phyloP scores from a whole-genome alignment of 2,329 filamentous ascomycete genomes.

The Aspergillus persii region DNA sequence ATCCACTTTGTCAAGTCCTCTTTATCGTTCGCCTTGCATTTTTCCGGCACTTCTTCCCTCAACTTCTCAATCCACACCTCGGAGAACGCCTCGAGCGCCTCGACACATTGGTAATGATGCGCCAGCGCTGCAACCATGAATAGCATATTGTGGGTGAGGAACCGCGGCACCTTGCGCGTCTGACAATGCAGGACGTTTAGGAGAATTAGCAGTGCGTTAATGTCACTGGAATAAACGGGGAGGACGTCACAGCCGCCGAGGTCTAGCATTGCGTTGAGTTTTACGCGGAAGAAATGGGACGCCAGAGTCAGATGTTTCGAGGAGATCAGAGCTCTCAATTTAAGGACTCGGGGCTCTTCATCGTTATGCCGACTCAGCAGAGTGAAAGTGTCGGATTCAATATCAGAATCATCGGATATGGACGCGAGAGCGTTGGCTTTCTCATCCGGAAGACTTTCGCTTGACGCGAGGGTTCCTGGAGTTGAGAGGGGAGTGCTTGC shows the following conservation, averaged over 20 bases:
- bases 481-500: no score
- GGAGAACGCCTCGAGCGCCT: conserved; percentile 44
- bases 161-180: conserved; percentile 39
- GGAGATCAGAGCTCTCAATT: conserved; percentile 4
- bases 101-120: conserved; percentile 44
- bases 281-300: neutral
- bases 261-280: neutral
- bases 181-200: conserved; percentile 49
- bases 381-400: no score
- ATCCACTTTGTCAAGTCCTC: conserved; percentile 19
- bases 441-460: no score
- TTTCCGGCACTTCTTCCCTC: neutral
- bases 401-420: no score
- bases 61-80: conserved; percentile 42
- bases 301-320: conserved; percentile 8
- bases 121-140: conserved; percentile 46
- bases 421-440: no score
- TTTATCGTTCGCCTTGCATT: neutral
- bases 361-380: neutral
- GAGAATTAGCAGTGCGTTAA: conserved; percentile 41
- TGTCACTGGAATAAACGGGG: conserved; percentile 18
- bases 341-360: neutral
- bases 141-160: conserved; percentile 42
- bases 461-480: no score
- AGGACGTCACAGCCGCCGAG: neutral